Conservation (phyloP, 2,329 filamentous ascomycete genomes). For the Claviceps sorghi region DNA sequence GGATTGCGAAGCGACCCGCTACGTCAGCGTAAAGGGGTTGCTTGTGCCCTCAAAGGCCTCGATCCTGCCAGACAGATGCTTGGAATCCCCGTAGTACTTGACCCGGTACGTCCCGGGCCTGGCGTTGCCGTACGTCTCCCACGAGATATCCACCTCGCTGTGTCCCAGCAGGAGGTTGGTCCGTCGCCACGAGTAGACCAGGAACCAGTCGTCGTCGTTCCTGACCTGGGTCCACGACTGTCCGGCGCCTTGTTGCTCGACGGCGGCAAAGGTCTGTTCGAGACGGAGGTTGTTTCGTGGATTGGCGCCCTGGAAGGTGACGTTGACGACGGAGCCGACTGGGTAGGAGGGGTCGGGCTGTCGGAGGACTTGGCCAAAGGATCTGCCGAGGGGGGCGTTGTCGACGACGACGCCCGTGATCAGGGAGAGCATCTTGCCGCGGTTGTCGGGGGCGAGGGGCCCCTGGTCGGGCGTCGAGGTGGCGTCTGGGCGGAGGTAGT, state of each 20-base stretch:
- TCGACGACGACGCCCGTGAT: conserved; percentile 70
- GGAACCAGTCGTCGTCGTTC: conserved; percentile 68
- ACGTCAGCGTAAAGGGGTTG: conserved; percentile 8
- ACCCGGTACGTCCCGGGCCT: conserved; percentile 59
- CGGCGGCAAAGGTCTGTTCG: conserved; percentile 60
- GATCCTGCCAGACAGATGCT: conserved; percentile 34
- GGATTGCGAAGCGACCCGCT: too few relatives aligned
- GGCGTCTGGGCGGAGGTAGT: conserved; percentile 24
- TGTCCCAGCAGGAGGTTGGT: conserved; percentile 54
- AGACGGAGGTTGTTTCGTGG: conserved; percentile 75
- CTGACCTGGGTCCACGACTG: conserved; percentile 49
- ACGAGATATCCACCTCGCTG: conserved; percentile 65
- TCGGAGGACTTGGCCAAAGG: conserved; percentile 53
- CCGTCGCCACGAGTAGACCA: conserved; percentile 68
- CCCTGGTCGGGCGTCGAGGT: conserved; percentile 32
- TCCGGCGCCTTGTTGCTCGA: conserved; percentile 45
- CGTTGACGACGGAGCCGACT: conserved; percentile 47
- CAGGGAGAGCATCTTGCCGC: conserved; percentile 60
- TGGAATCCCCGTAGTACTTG: conserved; percentile 74
- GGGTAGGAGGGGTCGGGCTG: conserved; percentile 40
- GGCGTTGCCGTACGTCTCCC: conserved; percentile 45
- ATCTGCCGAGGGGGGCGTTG: conserved; percentile 45
- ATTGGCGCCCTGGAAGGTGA: conserved; percentile 71
- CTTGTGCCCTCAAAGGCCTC: conserved; percentile 11
- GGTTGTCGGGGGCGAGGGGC: conserved; percentile 62